phyloP scores from a whole-genome alignment of 1,284 basidiomycete species.

The Schizopora paradoxa region DNA sequence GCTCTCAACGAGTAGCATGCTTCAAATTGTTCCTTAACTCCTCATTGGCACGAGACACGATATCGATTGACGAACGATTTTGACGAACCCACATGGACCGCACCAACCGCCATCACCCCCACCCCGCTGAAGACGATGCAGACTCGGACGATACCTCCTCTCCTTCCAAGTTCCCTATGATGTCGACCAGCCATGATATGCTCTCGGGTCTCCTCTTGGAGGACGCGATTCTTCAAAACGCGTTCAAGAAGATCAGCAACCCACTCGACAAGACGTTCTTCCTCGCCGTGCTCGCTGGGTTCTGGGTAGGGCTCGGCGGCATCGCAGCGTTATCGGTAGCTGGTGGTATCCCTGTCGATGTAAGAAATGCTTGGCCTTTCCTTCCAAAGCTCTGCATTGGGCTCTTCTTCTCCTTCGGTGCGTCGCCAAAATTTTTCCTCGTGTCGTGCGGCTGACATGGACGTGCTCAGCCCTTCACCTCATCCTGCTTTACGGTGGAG shows the following conservation, averaged over 20 bases:
- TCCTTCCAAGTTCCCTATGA: too few species aligned
- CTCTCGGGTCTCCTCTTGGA: conserved; percentile 19
- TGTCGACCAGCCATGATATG: conserved; percentile 11
- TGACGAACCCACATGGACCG: too few species aligned
- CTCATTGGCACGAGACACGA: too few species aligned
- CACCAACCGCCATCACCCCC: too few species aligned
- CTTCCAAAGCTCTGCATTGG: conserved; percentile 20
- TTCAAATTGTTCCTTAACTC: too few species aligned
- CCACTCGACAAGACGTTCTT: conserved; percentile 10
- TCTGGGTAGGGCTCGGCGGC: conserved; percentile 11
- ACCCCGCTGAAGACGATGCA: neutral
- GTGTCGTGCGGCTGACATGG: neutral
- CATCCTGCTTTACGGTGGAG: conserved; percentile 20
- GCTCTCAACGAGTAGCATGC: too few species aligned
- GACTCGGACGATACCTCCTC: neutral
- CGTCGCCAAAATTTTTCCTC: neutral
- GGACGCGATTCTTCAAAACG: conserved; percentile 20
- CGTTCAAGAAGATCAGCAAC: conserved; percentile 16
- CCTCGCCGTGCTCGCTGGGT: conserved; percentile 7
- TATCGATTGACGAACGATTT: too few species aligned
- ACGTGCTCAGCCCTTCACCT: conserved; percentile 15
- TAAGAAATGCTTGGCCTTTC: conserved; percentile 20
- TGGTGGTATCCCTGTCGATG: conserved; percentile 17
- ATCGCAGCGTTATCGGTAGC: conserved; percentile 5
- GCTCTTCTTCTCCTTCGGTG: conserved; percentile 18